Evolutionary conservation across 345 rosid genomes (phyloP).

Genomic region (Eucalyptus coolabah): DNA sequence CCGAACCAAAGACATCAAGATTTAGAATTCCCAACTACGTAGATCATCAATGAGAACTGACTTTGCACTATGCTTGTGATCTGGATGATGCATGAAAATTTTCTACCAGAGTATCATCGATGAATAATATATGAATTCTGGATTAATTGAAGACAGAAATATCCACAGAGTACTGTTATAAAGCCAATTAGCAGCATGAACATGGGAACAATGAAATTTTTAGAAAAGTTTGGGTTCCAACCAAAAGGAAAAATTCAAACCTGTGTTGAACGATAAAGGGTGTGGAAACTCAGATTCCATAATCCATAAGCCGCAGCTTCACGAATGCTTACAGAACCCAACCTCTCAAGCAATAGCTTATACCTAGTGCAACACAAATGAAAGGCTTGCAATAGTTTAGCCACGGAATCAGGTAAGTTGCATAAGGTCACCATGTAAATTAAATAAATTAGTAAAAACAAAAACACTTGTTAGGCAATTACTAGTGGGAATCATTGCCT

Average conservation of each 20-base stretch:
- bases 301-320: conserved; percentile 31
- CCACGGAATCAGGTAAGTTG: neutral
- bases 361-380: conserved; percentile 20
- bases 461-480: neutral
- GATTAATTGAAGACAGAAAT: neutral
- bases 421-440: neutral
- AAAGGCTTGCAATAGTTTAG: neutral
- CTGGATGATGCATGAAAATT: neutral
- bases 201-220: neutral
- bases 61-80: neutral
- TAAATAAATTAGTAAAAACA: neutral
- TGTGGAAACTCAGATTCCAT: conserved; percentile 30
- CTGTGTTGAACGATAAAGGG: conserved; percentile 38
- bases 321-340: conserved; percentile 18
- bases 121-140: neutral
- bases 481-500: conserved; percentile 19
- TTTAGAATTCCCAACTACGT: neutral
- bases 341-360: conserved; percentile 23
- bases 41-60: neutral
- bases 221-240: neutral
- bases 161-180: neutral
- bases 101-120: neutral
- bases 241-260: neutral
- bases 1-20: neutral
- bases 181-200: neutral